Percentiles rank a stretch among this genome's conserved stretches.
Evolutionary conservation across 176 grass and related monocot species (phyloP).

Genomic region (Poa annua): DNA sequence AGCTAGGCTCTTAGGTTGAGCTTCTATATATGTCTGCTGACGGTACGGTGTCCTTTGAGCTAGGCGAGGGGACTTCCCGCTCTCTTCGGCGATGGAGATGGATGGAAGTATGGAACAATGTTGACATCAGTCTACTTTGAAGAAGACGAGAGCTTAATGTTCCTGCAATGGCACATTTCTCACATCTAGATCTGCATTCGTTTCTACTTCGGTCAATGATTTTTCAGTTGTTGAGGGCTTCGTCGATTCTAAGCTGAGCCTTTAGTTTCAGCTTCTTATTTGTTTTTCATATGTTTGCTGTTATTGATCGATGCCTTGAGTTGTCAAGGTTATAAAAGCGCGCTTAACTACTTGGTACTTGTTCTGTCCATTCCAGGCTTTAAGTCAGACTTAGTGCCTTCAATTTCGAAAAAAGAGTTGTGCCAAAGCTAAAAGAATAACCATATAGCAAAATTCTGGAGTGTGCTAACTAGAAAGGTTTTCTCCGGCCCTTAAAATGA

Average conservation of each 20-base stretch:
- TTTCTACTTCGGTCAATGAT: neutral
- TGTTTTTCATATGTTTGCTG: neutral
- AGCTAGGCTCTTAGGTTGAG: neutral
- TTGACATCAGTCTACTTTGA: neutral
- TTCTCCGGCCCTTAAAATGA: neutral
- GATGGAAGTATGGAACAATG: neutral
- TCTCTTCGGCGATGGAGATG: neutral
- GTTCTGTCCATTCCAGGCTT: neutral
- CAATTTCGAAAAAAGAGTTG: neutral
- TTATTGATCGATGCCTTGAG: neutral
- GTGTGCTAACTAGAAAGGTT: neutral
- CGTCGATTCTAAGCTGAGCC: neutral
- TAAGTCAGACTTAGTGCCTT: neutral
- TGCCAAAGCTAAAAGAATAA: conserved; percentile 5
- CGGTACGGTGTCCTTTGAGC: neutral
- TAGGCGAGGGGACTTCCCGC: neutral
- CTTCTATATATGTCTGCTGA: neutral
- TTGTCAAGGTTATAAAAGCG: too few relatives aligned
- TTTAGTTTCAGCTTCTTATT: neutral
- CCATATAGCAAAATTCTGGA: neutral
- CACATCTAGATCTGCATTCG: neutral
- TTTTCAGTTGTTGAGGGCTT: neutral
- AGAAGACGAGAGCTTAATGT: neutral
- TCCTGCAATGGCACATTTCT: neutral
- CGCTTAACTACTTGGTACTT: neutral